These are phyloP conservation scores for Lactuca saligna DNA, from an alignment of 129 eudicot genomes.

Conservation along the genomic window DNA sequence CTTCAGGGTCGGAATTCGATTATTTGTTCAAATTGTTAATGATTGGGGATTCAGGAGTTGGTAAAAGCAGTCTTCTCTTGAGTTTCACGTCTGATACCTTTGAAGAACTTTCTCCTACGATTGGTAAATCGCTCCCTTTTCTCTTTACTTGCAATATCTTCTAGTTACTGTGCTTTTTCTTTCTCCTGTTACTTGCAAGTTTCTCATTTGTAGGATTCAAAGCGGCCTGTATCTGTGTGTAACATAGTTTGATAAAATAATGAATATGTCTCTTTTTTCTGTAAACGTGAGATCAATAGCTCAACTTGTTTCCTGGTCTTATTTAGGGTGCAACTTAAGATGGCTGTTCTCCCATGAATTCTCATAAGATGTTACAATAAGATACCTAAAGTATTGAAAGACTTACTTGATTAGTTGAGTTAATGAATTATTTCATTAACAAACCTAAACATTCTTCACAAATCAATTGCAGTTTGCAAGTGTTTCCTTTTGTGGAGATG, in stretches of 20 bases:
- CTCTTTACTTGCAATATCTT: not conserved
- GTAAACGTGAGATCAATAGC: not conserved
- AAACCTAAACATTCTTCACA: not conserved
- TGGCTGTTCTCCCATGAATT: not conserved
- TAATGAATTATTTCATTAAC: not conserved
- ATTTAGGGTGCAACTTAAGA: conserved; percentile 5
- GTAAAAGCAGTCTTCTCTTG: conserved; percentile 66
- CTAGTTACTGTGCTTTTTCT: not conserved
- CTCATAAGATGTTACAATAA: not conserved
- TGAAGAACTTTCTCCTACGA: conserved; percentile 80
- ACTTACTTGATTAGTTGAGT: not conserved
- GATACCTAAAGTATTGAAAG: not conserved
- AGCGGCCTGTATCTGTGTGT: not conserved
- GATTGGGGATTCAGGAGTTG: conserved; percentile 86
- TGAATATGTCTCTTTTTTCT: too few relatives aligned
- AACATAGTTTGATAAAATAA: not conserved
- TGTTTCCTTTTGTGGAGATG: not conserved
- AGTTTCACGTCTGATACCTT: conserved; percentile 76
- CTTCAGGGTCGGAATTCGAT: conserved; percentile 59
- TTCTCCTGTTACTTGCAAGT: not conserved
- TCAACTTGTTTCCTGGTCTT: not conserved
- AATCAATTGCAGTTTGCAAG: not conserved
- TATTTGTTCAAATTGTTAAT: conserved; percentile 74
- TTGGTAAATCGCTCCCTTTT: conserved; percentile 38
- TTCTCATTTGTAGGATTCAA: too few relatives aligned